Evolutionary conservation across 1,284 basidiomycete genomes (phyloP).

Genomic region (Sporisorium scitamineum): DNA sequence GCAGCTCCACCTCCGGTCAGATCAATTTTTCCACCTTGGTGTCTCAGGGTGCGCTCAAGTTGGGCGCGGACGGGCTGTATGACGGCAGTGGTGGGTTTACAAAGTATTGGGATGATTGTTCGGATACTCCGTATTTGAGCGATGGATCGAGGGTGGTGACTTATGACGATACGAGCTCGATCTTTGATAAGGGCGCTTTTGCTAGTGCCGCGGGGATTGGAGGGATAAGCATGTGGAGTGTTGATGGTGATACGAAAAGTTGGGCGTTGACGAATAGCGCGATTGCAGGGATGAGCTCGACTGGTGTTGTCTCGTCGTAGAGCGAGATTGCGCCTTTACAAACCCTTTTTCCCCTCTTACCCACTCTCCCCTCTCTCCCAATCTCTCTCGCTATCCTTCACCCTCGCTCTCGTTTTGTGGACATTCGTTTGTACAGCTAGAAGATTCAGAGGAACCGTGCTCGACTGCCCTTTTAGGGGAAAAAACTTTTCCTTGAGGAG

Average conservation of each 20-base stretch:
- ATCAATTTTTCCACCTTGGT: conserved; percentile 56
- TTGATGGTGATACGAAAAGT: conserved; percentile 57
- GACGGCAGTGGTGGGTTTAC: conserved; percentile 46
- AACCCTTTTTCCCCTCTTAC: not conserved
- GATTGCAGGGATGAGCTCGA: conserved; percentile 42
- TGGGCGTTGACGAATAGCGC: conserved; percentile 50
- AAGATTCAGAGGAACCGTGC: too few species aligned
- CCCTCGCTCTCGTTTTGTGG: too few species aligned
- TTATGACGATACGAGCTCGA: conserved; percentile 60
- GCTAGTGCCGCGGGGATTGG: conserved; percentile 50
- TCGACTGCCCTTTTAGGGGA: too few species aligned
- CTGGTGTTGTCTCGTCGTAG: conserved; percentile 1
- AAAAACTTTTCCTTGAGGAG: too few species aligned
- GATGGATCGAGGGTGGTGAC: conserved; percentile 54
- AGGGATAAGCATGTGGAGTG: conserved; percentile 57
- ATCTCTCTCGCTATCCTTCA: not conserved
- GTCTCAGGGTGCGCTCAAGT: conserved; percentile 44
- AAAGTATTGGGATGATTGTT: conserved; percentile 64
- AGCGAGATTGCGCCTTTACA: too few species aligned
- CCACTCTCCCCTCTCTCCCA: not conserved
- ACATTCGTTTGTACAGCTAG: too few species aligned
- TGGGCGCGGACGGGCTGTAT: conserved; percentile 29
- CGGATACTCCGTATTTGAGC: conserved; percentile 58
- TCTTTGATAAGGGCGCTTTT: conserved; percentile 62
- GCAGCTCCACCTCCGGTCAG: conserved; percentile 43